Percentiles rank a stretch among this genome's conserved stretches.
These are phyloP conservation scores for Boletus reticuloceps DNA, from an alignment of 768 basidiomycete genomes.

Conservation along the genomic window DNA sequence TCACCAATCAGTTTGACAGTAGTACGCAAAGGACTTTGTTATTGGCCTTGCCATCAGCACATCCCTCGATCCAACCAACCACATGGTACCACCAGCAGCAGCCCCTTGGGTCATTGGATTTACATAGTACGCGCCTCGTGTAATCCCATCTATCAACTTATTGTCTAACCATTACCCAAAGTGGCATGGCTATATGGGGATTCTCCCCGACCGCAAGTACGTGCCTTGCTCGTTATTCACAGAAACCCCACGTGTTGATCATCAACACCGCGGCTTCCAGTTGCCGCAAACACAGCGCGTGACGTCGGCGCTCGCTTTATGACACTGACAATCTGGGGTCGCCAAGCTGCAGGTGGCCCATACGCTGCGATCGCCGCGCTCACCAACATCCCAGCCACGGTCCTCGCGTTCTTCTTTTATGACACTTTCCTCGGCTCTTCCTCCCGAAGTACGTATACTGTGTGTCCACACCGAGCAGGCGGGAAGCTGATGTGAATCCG, in stretches of 20 bases:
- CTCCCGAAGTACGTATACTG: constrained; percentile 46
- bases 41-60: constrained; percentile 23
- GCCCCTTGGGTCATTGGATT: constrained; percentile 54
- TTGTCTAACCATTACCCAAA: constrained; percentile 22
- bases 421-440: constrained; percentile 58
- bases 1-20: neutral
- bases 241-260: neutral
- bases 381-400: constrained; percentile 62
- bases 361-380: constrained; percentile 66
- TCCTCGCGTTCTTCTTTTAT: constrained; percentile 53
- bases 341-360: constrained; percentile 44
- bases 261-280: constrained; percentile 23
- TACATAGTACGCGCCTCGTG: constrained; percentile 48
- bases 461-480: neutral
- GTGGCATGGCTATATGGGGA: constrained; percentile 60
- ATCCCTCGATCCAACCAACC: constrained; percentile 50
- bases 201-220: constrained; percentile 50
- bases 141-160: neutral
- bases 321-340: constrained; percentile 61
- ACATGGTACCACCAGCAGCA: constrained; percentile 49
- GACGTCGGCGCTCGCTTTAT: constrained; percentile 66
- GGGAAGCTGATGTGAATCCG: constrained; percentile 15
- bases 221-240: neutral
- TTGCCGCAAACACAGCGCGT: constrained; percentile 65
- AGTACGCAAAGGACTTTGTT: constrained; percentile 14